Percentiles rank a stretch among this genome's conserved stretches.
These are phyloP conservation scores for Malus hybrid DNA, from an alignment of 331 rosid species.

Conservation along the genomic window DNA sequence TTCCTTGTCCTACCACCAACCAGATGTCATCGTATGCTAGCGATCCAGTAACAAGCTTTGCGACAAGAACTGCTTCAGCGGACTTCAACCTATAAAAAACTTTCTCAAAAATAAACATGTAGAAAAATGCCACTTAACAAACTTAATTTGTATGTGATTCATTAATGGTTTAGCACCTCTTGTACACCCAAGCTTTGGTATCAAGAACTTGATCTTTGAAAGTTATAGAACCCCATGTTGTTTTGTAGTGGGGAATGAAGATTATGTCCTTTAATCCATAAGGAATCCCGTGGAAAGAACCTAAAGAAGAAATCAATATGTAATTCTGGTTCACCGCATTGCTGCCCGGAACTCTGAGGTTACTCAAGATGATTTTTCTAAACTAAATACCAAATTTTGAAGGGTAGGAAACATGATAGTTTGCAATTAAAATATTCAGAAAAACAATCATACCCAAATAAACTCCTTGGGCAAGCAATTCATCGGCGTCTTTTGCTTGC, in stretches of 20 bases:
- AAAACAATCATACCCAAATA: conserved; percentile 18
- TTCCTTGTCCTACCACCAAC: conserved; percentile 89
- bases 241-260: conserved; percentile 48
- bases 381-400: too few relatives aligned
- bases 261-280: conserved; percentile 83
- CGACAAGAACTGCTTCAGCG: conserved; percentile 67
- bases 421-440: too few relatives aligned
- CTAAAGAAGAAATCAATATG: conserved; percentile 16
- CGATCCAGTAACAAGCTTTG: conserved; percentile 78
- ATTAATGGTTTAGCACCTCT: conserved; percentile 30
- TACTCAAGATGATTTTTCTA: background rate
- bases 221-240: conserved; percentile 75
- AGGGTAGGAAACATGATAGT: too few relatives aligned
- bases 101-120: background rate
- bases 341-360: background rate
- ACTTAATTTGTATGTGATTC: background rate
- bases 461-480: conserved; percentile 50
- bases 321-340: background rate
- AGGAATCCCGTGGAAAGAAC: conserved; percentile 78
- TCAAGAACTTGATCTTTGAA: conserved; percentile 64
- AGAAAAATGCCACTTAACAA: background rate
- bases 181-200: conserved; percentile 67
- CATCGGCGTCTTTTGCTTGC: conserved; percentile 69
- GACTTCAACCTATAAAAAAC: conserved; percentile 37
- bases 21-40: conserved; percentile 82